These are phyloP conservation scores for Epichloe sp. DNA, from an alignment of 2,329 filamentous ascomycete species.

Conservation along the genomic window DNA sequence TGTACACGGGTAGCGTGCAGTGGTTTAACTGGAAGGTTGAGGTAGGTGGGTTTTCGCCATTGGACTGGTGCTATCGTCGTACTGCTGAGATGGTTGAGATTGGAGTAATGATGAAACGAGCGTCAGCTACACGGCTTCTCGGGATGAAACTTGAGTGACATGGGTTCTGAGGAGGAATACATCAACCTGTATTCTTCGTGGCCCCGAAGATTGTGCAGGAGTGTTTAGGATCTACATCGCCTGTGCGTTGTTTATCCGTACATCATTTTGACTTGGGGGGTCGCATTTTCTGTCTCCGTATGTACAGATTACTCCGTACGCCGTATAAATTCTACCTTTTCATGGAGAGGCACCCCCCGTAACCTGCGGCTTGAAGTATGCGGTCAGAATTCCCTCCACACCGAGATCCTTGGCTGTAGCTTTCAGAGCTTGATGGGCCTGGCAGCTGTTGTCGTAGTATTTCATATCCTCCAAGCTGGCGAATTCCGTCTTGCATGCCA, in stretches of 20 bases:
- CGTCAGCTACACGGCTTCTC: neutral
- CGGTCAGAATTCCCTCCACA: conserved; percentile 25
- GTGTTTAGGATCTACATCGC: neutral
- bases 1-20: neutral
- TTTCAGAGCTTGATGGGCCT: conserved; percentile 31
- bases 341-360: conserved; percentile 11
- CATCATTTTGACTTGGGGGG: neutral
- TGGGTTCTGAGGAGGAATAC: neutral
- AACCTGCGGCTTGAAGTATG: conserved; percentile 26
- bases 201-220: no score
- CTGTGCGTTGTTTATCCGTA: neutral
- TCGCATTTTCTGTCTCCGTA: no score
- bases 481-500: conserved; percentile 51
- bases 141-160: neutral
- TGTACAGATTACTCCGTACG: no score
- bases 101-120: neutral
- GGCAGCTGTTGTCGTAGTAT: conserved; percentile 49
- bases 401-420: conserved; percentile 18
- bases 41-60: neutral
- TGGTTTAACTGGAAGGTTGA: neutral
- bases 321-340: neutral
- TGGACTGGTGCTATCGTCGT: neutral
- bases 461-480: conserved; percentile 52
- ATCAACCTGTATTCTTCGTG: neutral
- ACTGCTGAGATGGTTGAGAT: neutral